Percentiles rank a stretch among this genome's conserved stretches.
These are phyloP conservation scores for Populus davidiana DNA, from an alignment of 345 rosid species.

Conservation along the genomic window DNA sequence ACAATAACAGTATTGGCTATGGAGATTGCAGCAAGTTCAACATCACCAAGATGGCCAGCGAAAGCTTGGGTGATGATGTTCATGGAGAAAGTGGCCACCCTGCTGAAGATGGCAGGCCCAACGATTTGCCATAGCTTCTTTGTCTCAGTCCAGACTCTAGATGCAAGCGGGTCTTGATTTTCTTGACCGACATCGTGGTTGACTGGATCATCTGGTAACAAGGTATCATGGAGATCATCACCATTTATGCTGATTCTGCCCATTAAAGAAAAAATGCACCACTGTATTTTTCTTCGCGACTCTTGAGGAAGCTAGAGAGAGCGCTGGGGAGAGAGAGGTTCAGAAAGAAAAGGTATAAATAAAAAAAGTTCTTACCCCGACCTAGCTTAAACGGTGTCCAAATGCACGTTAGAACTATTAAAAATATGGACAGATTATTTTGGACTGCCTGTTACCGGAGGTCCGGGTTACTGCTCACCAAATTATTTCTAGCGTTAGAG, in stretches of 20 bases:
- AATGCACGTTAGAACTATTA: no score
- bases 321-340: no score
- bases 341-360: no score
- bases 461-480: no score
- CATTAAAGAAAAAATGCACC: neutral
- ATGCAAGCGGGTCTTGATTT: neutral
- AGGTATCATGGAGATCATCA: neutral
- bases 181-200: neutral
- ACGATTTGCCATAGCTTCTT: slow-evolving; percentile 59
- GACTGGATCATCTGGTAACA: neutral
- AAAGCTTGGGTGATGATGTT: slow-evolving; percentile 57
- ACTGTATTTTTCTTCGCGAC: no score
- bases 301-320: no score
- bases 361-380: no score
- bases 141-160: slow-evolving; percentile 27
- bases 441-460: no score
- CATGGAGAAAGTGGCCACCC: slow-evolving; percentile 47
- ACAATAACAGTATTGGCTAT: slow-evolving; percentile 59
- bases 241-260: neutral
- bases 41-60: slow-evolving; percentile 63
- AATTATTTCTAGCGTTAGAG: no score
- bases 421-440: no score
- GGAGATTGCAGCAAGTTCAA: slow-evolving; percentile 61
- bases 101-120: slow-evolving; percentile 60
- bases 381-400: no score